Evolutionary conservation across 2,329 filamentous ascomycete genomes (phyloP).

Genomic region (Aspergillus pseudonomiae): DNA sequence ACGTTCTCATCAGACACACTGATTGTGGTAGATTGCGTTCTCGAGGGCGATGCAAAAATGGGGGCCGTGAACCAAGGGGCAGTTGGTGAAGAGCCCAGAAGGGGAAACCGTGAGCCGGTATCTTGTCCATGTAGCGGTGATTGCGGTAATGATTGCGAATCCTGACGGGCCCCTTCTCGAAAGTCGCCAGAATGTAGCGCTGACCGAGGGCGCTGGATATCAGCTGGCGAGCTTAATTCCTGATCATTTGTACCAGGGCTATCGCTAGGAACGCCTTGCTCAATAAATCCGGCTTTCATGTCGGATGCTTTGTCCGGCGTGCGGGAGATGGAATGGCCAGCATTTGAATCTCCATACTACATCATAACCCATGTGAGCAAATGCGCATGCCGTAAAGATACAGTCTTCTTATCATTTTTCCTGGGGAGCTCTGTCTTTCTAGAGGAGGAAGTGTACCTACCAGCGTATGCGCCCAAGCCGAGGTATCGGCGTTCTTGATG

Average conservation of each 20-base stretch:
- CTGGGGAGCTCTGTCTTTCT: background rate
- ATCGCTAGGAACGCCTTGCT: conserved; percentile 20
- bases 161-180: conserved; percentile 45
- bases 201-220: conserved; percentile 82
- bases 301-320: conserved; percentile 23
- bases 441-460: conserved; percentile 41
- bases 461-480: conserved; percentile 70
- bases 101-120: conserved; percentile 16
- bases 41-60: conserved; percentile 24
- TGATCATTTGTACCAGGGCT: conserved; percentile 38
- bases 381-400: background rate
- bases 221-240: conserved; percentile 57
- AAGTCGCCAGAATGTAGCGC: conserved; percentile 67
- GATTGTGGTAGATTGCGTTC: conserved; percentile 20
- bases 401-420: background rate
- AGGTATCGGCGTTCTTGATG: conserved; percentile 77
- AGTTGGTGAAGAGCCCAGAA: conserved; percentile 54
- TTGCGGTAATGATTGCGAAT: conserved; percentile 31
- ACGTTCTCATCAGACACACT: conserved; percentile 19
- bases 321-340: conserved; percentile 29
- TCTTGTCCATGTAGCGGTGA: conserved; percentile 24
- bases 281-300: conserved; percentile 13
- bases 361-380: conserved; percentile 8
- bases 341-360: conserved; percentile 17
- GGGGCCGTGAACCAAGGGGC: conserved; percentile 57